Evolutionary conservation across 805 yeast species (phyloP), one percentile per base, ranked within the genome.

Genomic region (Pichia phayaonensis): DNA sequence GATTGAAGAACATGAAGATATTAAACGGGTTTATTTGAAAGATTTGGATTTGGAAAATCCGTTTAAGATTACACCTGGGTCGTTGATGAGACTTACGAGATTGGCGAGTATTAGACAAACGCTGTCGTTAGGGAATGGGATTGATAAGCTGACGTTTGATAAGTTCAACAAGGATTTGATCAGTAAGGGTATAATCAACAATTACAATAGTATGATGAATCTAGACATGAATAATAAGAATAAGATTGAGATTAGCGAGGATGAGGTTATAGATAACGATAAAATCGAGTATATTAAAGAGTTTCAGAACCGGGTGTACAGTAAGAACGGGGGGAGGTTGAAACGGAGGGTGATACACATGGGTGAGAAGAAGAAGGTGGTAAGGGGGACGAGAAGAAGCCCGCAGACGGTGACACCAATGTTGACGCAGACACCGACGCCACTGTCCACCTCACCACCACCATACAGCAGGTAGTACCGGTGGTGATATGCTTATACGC

Each of bases 41-140:
- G 72, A 69, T 49, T 68, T 83, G 23, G 81, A 80, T 54, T 77
- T 81, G 2, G 83, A 78, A 46, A 67, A 74, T 45, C 81, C 83
- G n/a, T 79, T 79, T 46, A 51, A 63, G 26, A 71, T 84, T 18
- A 76, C 86, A 4, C 80, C 87, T 2, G 83, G 83, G 11, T 83
- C 81, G 56, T 76, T 83, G 74, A 72, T 81, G 61, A 75, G 84
- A 59, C 72, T 90, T 15, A 76, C 86, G 0, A 76, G 86, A 5
- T 70, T 92, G 52, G 77, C 81, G 45, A 79, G 84, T 16, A 81
- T 92, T 2, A 77, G 97, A 55, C 89, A 86, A 56, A 87, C 97
- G 0, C 72, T 92, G 54, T 80, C 86, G n/a, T 65, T 92, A 45
- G 65, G 71, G 68, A 64, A 79, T 63, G 53, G 51, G 15, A 47